A percentile compares a stretch with the other conserved stretches of the same genome.
phyloP scores from a whole-genome alignment of 257 asterid genomes.

The Solanum clarkiae region DNA sequence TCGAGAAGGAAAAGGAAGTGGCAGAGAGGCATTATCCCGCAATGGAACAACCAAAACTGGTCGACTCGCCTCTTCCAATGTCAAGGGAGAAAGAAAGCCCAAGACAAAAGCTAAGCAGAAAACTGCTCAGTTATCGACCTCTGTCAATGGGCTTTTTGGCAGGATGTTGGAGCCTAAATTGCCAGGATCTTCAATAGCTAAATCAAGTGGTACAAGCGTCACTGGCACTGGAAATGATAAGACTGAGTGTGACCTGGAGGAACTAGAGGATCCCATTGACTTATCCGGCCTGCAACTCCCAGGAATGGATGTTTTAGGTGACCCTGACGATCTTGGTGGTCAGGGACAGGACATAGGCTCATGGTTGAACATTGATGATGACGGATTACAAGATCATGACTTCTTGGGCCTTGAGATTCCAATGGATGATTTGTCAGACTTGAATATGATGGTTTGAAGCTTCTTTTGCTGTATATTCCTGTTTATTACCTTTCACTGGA shows the following conservation, averaged over 20 bases:
- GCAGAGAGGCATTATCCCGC: conserved; percentile 50
- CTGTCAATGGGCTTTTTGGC: conserved; percentile 55
- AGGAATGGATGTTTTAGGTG: conserved; percentile 68
- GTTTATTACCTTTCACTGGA: conserved; percentile 29
- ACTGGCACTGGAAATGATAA: conserved; percentile 30
- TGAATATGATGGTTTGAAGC: conserved; percentile 78
- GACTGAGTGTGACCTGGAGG: conserved; percentile 28
- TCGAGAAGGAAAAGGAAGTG: conserved; percentile 69
- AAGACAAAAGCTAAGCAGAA: conserved; percentile 79
- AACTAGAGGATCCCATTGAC: conserved; percentile 88
- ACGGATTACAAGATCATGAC: conserved; percentile 59
- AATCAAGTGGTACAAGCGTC: conserved; percentile 37
- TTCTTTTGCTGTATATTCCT: conserved; percentile 36
- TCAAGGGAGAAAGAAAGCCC: conserved; percentile 77
- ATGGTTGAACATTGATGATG: conserved; percentile 80
- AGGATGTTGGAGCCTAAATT: conserved; percentile 53
- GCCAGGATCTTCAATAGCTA: conserved; percentile 27
- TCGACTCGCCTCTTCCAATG: conserved; percentile 33
- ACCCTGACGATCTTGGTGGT: conserved; percentile 52
- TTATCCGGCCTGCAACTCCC: conserved; percentile 79
- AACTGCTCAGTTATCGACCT: conserved; percentile 59
- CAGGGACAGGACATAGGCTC: conserved; percentile 86
- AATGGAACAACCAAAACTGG: conserved; percentile 54
- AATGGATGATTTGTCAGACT: conserved; percentile 74
- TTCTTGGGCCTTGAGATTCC: conserved; percentile 79